A percentile compares a stretch with the other conserved stretches of the same genome.
Conservation (phyloP, 164 flowering plant genomes). For the Umbellularia californica region DNA sequence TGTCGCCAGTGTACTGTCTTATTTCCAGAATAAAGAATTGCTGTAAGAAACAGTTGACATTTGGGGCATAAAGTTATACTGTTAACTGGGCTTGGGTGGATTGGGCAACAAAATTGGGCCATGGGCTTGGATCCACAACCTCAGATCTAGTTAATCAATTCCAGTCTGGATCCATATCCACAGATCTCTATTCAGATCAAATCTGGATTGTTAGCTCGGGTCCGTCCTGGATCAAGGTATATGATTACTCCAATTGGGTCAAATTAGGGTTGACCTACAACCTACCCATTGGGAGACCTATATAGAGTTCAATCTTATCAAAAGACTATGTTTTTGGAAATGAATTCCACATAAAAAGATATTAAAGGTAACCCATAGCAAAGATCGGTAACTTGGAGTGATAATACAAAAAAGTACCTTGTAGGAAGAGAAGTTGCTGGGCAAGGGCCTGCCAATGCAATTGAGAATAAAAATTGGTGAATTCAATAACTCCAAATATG, state of each 20-base stretch:
- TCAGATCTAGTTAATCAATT: background rate
- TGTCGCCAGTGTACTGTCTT: no score
- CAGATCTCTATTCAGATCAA: background rate
- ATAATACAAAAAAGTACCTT: conserved; percentile 47
- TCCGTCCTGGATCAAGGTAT: background rate
- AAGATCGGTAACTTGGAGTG: background rate
- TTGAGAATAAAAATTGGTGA: background rate
- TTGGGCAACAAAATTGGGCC: background rate
- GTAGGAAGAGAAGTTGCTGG: conserved; percentile 77
- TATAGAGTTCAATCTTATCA: background rate
- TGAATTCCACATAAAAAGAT: background rate
- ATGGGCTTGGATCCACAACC: background rate
- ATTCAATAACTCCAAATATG: background rate
- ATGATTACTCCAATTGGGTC: background rate
- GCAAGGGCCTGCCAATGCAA: conserved; percentile 66
- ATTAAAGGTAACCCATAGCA: background rate
- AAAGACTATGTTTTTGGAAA: no score
- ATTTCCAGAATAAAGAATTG: no score
- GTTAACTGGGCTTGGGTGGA: background rate
- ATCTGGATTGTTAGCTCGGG: background rate
- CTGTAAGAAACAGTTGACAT: no score
- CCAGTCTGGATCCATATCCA: background rate
- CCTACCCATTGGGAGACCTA: no score
- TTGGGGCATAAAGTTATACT: no score
- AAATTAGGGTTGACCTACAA: background rate